A percentile compares a stretch with the other conserved stretches of the same genome.
phyloP scores from a whole-genome alignment of 2,329 filamentous ascomycete species.

The Verticillium tricorpus region DNA sequence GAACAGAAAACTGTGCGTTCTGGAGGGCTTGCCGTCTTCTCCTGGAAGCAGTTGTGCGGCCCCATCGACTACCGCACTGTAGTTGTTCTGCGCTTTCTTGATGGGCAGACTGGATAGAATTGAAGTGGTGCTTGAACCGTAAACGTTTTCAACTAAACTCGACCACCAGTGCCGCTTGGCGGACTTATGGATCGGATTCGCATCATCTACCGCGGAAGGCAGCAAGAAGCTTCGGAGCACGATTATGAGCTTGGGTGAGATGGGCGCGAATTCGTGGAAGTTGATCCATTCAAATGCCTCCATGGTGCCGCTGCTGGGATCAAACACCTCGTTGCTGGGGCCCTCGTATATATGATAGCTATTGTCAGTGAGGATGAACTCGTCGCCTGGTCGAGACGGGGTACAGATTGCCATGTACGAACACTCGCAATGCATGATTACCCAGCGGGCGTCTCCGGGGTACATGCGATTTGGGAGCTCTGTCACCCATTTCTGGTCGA shows the following conservation, averaged over 20 bases:
- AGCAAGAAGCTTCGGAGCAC: constrained; percentile 16
- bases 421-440: constrained; percentile 14
- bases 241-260: constrained; percentile 22
- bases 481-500: constrained; percentile 11
- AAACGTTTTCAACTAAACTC: constrained; percentile 1
- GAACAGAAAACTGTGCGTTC: constrained; percentile 20
- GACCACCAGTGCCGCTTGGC: background rate
- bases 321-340: constrained; percentile 10
- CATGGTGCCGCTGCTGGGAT: constrained; percentile 12
- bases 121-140: constrained; percentile 8
- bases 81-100: constrained; percentile 18
- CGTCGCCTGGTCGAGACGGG: constrained; percentile 12
- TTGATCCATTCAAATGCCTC: background rate
- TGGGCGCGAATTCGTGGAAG: constrained; percentile 23
- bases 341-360: constrained; percentile 22
- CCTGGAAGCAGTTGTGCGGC: constrained; percentile 4
- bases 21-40: constrained; percentile 10
- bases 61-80: constrained; percentile 15
- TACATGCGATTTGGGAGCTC: constrained; percentile 17
- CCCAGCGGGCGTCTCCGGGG: constrained; percentile 17
- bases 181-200: constrained; percentile 1
- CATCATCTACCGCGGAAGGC: constrained; percentile 17
- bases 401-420: constrained; percentile 24
- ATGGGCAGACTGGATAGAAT: constrained; percentile 17
- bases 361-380: constrained; percentile 18